Base-by-base conservation (phyloP, 495 filamentous ascomycete genomes). In the Viridothelium virens region DNA sequence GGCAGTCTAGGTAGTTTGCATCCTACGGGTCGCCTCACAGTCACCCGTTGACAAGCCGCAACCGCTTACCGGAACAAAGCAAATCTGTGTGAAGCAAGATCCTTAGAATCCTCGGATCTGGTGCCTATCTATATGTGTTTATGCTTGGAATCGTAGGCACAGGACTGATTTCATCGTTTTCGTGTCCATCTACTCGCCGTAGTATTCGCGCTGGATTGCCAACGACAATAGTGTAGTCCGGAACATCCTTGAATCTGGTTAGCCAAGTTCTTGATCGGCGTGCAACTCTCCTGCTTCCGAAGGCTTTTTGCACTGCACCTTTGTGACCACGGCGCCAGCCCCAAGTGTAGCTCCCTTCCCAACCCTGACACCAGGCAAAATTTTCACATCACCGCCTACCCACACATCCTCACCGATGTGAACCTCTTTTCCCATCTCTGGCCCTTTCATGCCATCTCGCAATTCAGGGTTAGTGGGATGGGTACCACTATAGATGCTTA, bases 311-410 rank as follows among this genome's bases (percentile, higher is more conserved):
- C 16, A 63, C 76, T 82, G 68, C 80, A 93, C 91, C 82, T 89
- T 96, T 1, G 90, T 95, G 11, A 96, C 92, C 25, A 96, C 91
- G 74, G 88, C 91, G 0, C 90, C 91, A n/a, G 92, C 91, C 0
- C 90, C 92, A 70, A 96, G 81, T 0, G 87, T 87, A 18, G 83
- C 83, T 0, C 91, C 88, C 68, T 83, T 87, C 0, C 92, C 92
- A 67, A 96, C 87, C 6, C 80, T 92, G 34, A 97, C 89, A 0
- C 92, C 92, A 0, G 90, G 86, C 18, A 89, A 74, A 6, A 97
- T 79, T 47, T 82, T 83, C 9, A 89, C 90, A 73, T 87, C 87
- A 0, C 92, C 92, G 0, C 89, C 91, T 36, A 97, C 74, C 92
- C 92, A 97, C 69, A 90, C 94, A 74, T 96, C 92, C 70, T 95